Evolutionary conservation across 257 asterid species (phyloP).

Genomic region (Linaria vulgaris): DNA sequence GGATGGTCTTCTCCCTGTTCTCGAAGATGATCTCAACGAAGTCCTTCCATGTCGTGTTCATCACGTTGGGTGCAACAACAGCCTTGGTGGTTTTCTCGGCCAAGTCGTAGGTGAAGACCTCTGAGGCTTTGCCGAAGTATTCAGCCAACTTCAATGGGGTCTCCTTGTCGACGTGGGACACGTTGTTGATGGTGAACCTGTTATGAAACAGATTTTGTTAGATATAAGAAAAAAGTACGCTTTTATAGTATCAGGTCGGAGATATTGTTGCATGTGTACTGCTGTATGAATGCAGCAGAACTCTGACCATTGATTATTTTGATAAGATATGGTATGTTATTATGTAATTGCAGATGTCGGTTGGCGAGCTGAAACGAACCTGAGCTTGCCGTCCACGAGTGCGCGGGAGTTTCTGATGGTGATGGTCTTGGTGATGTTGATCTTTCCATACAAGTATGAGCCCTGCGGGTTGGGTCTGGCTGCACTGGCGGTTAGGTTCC

Average conservation of each 20-base stretch:
- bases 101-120: constrained; percentile 30
- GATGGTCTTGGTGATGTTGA: constrained; percentile 39
- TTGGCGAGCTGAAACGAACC: too few species aligned
- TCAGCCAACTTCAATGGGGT: constrained; percentile 36
- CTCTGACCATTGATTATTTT: too few species aligned
- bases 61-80: constrained; percentile 33
- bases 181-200: constrained; percentile 33
- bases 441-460: constrained; percentile 34
- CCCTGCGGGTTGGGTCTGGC: constrained; percentile 46
- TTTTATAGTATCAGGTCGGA: too few species aligned
- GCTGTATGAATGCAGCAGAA: too few species aligned
- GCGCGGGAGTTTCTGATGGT: constrained; percentile 21
- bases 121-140: constrained; percentile 16
- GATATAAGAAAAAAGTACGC: too few species aligned
- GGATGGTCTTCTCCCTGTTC: constrained; percentile 52
- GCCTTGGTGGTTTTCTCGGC: constrained; percentile 14
- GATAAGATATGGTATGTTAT: too few species aligned
- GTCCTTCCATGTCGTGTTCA: constrained; percentile 44
- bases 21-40: constrained; percentile 56
- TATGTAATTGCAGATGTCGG: too few species aligned
- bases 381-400: constrained; percentile 22
- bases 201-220: too few species aligned
- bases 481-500: constrained; percentile 37
- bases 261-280: too few species aligned
- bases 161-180: constrained; percentile 21